Evolutionary conservation across 176 grass and related monocot species (phyloP).

Genomic region (Oryza officinalis): DNA sequence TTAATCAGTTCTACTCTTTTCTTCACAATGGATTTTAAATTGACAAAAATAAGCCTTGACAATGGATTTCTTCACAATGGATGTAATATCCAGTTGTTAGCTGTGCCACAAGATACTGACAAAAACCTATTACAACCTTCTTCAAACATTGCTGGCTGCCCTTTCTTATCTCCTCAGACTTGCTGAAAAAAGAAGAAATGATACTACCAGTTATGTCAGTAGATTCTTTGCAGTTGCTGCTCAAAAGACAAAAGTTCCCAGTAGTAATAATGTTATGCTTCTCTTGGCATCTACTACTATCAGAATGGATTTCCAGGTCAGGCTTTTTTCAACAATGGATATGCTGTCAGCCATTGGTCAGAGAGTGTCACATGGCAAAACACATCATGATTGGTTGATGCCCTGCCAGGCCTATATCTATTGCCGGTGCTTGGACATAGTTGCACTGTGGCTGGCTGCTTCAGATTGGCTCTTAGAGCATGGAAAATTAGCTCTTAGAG

Average conservation of each 20-base stretch:
- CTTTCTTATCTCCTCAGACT: slow-evolving; percentile 5
- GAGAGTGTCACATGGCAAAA: no score
- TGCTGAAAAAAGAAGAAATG: background rate
- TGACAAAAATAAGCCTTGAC: background rate
- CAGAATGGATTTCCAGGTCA: background rate
- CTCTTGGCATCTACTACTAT: background rate
- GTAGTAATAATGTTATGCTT: background rate
- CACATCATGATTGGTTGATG: background rate
- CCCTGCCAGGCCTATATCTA: background rate
- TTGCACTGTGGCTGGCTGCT: background rate
- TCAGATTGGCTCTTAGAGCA: background rate
- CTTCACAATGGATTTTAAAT: background rate
- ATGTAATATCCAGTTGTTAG: background rate
- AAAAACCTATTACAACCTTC: background rate
- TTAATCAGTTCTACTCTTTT: slow-evolving; percentile 18
- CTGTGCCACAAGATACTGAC: background rate
- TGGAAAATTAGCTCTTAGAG: background rate
- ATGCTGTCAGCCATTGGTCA: no score
- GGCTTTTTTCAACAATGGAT: background rate
- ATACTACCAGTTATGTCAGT: background rate
- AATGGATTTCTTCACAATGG: slow-evolving; percentile 15
- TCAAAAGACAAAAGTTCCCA: background rate
- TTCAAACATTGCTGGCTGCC: background rate
- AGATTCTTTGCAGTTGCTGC: slow-evolving; percentile 32
- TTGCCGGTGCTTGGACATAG: background rate